Base-by-base conservation (phyloP, 805 yeast genomes). In the Candida methanosorbosa region DNA sequence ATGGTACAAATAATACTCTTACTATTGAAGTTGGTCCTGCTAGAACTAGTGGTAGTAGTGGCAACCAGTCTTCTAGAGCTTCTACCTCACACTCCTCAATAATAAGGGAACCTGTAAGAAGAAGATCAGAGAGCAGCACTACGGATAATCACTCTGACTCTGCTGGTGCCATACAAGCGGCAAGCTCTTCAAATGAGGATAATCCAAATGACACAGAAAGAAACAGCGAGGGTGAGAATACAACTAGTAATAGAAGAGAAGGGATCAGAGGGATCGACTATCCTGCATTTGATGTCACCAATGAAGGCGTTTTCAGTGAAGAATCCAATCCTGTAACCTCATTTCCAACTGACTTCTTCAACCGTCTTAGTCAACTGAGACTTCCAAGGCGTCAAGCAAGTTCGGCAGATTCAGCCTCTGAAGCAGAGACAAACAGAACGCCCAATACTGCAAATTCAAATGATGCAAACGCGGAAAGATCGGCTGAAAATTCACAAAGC, bases 221-320 rank as follows among this genome's bases (percentile, higher is more conserved):
- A 21, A 2, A 15, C 26, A 19, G 13, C 28, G 12, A 28, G 32
- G 23, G 18, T 24, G 6, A 9, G 30, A 23, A 24, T 19, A 13
- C n/a, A n/a, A n/a, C n/a, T n/a, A n/a, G n/a, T n/a, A n/a, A n/a
- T n/a, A n/a, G 19, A 27, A 17, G 38, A 34, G 26, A 33, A 29
- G 56, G 55, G 1, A 37, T 52, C n/a, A 45, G 61, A 27, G 63
- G 63, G 2, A 17, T 58, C 13, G 63, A 59, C 34, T 54, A 41
- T 34, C 63, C 64, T 5, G 61, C 61, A 1, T 58, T 58, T 39
- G 64, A 57, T 35, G 61, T 56, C 13, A 52, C 63, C 1, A 39
- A 49, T 21, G 50, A 51, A 9, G 61, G 62, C 5, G 46, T 56
- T 5, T 52, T 44, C 36, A 43, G 52, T n/a, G 53, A 52, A 12